Percentiles rank a stretch among this genome's conserved stretches.
Evolutionary conservation across 2,329 filamentous ascomycete species (phyloP).

Genomic region (Neoscytalidium dimidiatum): DNA sequence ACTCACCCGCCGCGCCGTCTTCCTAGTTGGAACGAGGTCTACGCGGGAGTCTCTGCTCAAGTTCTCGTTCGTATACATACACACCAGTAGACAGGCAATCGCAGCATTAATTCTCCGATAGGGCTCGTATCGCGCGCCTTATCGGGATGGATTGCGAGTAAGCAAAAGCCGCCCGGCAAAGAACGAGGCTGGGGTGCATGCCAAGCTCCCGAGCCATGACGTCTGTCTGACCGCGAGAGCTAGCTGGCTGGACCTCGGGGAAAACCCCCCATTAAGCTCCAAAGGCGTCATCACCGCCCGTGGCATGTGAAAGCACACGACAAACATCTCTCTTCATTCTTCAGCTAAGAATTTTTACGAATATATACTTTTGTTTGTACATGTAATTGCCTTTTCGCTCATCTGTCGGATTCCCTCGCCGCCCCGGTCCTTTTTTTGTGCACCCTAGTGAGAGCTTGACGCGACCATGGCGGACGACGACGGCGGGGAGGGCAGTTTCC

Average conservation of each 20-base stretch:
- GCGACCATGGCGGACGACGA: slow-evolving; percentile 11
- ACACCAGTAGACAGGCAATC: too few relatives aligned
- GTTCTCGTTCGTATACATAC: too few relatives aligned
- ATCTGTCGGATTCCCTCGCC: neutral
- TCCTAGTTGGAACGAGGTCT: too few relatives aligned
- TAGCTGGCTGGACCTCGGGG: neutral
- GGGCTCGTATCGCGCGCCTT: slow-evolving; percentile 2
- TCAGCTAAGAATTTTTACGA: too few relatives aligned
- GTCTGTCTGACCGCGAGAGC: slow-evolving; percentile 1
- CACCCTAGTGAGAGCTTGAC: neutral
- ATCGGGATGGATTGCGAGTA: neutral
- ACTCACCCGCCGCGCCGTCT: too few relatives aligned
- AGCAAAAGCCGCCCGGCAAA: neutral
- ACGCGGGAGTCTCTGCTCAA: too few relatives aligned
- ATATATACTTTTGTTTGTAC: too few relatives aligned
- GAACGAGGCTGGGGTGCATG: slow-evolving; percentile 7
- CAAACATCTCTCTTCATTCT: neutral
- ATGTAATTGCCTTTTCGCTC: neutral
- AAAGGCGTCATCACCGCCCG: neutral
- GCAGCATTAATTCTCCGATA: neutral
- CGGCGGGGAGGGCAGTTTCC: slow-evolving; percentile 27
- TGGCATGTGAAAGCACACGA: slow-evolving; percentile 2
- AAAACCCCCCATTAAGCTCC: neutral
- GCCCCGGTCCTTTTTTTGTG: too few relatives aligned
- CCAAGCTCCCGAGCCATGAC: slow-evolving; percentile 16